Evolutionary conservation across 805 yeast genomes (phyloP), one percentile per base, ranked within the genome.

Genomic region (Spathaspora gorwiae): DNA sequence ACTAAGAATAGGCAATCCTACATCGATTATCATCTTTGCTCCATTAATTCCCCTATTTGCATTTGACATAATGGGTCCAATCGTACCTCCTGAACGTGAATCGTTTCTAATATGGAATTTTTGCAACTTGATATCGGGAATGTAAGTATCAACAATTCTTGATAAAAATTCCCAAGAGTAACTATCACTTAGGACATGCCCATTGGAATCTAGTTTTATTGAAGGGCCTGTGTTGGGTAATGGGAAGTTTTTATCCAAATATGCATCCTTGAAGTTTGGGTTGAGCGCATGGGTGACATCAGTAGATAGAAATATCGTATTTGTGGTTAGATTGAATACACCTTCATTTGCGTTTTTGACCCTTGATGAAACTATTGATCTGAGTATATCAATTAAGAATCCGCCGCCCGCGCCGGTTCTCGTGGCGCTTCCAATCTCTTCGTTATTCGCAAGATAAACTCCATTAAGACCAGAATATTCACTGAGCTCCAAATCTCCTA

Each of bases 241-340:
- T 2, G 76, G 75, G 35, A 45, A 60, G 53, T 70, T 66, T 19
- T 54, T 51, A 14, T 59, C 57, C 38, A 70, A 53, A 47, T 70
- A 68, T 0, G 52, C 64, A 13, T 53, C 48, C 15, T 52, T 46
- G 50, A 70, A 71, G 51, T 70, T 70, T 9, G 76, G 76, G 50
- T 71, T 71, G 37, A 71, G 47, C 6, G 67, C 65, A 48, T 70
- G 76, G 4, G 75, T 71, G 7, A 70, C 75, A 49, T 71, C 76
- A 2, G 74, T 70, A 3, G 75, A 70, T 15, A 71, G 49, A 13
- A 69, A 41, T 4, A 69, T 43, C 11, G 72, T 60, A 47, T 67
- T 68, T 27, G 70, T 45, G 8, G 47, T 43, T 30, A 50, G 37
- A 19, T 43, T 40, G 7, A 42, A 39, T n/a, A 43, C 15, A 27